Evolutionary conservation across 1,284 basidiomycete species (phyloP), one percentile per base, ranked within the genome.

Genomic region (Ceratobasidium theobromae): DNA sequence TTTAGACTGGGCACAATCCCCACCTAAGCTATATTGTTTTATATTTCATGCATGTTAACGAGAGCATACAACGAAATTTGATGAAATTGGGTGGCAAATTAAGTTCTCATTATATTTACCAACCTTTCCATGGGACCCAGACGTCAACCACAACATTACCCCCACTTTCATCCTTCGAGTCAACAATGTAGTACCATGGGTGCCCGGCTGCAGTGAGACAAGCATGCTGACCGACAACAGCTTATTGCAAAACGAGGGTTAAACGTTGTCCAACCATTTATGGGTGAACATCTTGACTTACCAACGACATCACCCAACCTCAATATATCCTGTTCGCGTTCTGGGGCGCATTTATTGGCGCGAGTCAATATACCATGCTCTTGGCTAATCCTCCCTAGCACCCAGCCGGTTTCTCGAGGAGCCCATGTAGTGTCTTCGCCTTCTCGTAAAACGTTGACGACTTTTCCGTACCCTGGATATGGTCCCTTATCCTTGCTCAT

Each of bases 41-140:
- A 48, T 48, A 21, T n/a, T n/a, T n/a, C n/a, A n/a, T n/a, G n/a
- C n/a, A n/a, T n/a, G n/a, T n/a, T n/a, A n/a, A n/a, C 41, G 8
- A 9, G 40, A 14, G 41, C 54, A 41, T 58, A 58, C 55, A 58
- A 46, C n/a, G 23, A 21, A 25, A 2, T 58, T 33, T 21, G 25
- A 48, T 48, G 27, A 33, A 46, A 27, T 46, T 21, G 27, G 4
- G 23, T 33, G 5, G 35, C 2, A 21, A 18, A 32, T 33, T 14
- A 41, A 21, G 23, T 12, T 11, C 12, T 4, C 33, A 4, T 16
- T 48, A 18, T 21, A 11, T 16, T 76, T 68, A 95, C 92, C 92
- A 94, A 0, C 90, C 91, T 77, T 93, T 95, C 89, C 91, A 93
- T 6, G 91, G 86, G 33, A 93, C 86, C 92, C 93, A 95, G 38